These are phyloP conservation scores for Uronychia setigera DNA, from an alignment of 73 alveolate species.

Conservation along the genomic window DNA sequence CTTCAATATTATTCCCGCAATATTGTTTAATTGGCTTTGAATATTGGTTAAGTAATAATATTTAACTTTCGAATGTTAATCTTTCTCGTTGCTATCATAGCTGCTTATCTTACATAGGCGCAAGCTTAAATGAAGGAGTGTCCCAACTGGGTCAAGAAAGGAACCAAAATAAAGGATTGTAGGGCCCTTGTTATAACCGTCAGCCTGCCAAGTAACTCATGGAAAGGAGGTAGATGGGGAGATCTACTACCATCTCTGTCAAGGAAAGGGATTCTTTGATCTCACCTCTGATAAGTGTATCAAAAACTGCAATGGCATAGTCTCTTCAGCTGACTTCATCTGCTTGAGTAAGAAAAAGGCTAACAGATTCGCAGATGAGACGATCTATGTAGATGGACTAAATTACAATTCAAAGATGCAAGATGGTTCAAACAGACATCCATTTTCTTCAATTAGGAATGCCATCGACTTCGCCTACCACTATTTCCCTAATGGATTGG, in stretches of 20 bases:
- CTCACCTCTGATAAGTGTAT: background rate
- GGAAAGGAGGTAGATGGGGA: background rate
- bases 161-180: background rate
- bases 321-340: background rate
- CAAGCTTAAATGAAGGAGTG: background rate
- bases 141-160: background rate
- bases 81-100: too few species aligned
- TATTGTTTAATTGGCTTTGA: too few species aligned
- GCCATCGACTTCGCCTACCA: conserved; percentile 4
- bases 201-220: background rate
- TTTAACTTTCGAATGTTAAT: too few species aligned
- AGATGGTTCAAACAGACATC: background rate
- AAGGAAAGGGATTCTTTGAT: background rate
- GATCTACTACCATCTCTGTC: background rate
- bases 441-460: background rate
- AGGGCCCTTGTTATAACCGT: background rate
- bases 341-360: background rate
- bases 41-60: too few species aligned
- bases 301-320: background rate
- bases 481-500: background rate
- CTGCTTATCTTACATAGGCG: too few species aligned
- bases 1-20: too few species aligned
- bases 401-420: background rate
- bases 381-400: background rate
- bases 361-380: background rate